These are phyloP conservation scores for Angophora floribunda DNA, from an alignment of 345 rosid genomes.

Conservation along the genomic window DNA sequence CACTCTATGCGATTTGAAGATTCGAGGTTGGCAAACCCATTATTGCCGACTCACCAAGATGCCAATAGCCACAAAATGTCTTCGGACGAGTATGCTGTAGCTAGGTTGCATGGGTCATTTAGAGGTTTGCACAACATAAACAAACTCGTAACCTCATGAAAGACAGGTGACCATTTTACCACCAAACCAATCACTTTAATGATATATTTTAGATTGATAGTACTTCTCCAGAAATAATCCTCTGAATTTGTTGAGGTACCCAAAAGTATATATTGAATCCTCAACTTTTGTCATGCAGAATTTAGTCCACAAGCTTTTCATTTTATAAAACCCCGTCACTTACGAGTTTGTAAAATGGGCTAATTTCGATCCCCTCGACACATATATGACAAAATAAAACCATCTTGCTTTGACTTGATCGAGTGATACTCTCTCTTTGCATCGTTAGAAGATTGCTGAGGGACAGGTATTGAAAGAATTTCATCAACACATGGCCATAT, in stretches of 20 bases:
- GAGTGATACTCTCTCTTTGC: background rate
- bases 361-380: background rate
- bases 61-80: background rate
- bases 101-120: background rate
- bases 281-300: background rate
- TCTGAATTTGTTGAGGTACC: background rate
- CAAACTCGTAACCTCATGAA: rapidly evolving
- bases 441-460: background rate
- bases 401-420: background rate
- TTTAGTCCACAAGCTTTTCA: background rate
- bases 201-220: background rate
- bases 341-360: background rate
- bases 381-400: background rate
- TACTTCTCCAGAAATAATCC: background rate
- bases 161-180: background rate
- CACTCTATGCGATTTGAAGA: background rate
- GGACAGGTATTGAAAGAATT: background rate
- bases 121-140: background rate
- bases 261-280: background rate
- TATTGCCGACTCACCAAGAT: background rate
- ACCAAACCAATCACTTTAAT: too few species aligned
- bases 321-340: background rate
- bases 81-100: rapidly evolving
- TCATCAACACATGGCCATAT: background rate
- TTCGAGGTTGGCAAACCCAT: background rate